Evolutionary conservation across 176 grass and related monocot genomes (phyloP).

Genomic region (Carex myosuroides): DNA sequence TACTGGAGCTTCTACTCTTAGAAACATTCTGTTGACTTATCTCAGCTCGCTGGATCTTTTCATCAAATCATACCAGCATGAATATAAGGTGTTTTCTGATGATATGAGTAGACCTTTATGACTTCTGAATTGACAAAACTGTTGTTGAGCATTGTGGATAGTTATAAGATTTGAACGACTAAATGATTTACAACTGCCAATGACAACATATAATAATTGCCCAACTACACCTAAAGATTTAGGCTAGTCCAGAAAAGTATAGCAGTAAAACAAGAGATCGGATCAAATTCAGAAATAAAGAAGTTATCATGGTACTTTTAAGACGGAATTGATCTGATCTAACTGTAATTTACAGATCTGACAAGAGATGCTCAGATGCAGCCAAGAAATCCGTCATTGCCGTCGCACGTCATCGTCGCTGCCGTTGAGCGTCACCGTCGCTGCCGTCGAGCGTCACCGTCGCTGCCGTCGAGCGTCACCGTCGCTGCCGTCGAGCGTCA

Average conservation of each 20-base stretch:
- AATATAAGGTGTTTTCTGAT: slow-evolving; percentile 37
- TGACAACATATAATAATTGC: too few species aligned
- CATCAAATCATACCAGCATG: slow-evolving; percentile 53
- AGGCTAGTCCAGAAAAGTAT: not conserved
- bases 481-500: too few species aligned
- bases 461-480: too few species aligned
- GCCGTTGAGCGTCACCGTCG: too few species aligned
- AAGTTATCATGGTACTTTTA: too few species aligned
- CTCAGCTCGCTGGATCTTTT: slow-evolving; percentile 68
- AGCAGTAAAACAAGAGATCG: not conserved
- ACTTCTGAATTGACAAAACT: not conserved
- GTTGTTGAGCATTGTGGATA: not conserved
- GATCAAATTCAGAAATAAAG: not conserved
- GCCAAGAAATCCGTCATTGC: too few species aligned
- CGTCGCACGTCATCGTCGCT: too few species aligned
- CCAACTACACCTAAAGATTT: not conserved
- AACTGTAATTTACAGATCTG: too few species aligned
- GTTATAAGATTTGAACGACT: not conserved
- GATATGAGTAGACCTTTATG: not conserved
- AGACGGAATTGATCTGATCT: too few species aligned
- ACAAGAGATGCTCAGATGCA: too few species aligned
- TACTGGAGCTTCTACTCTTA: slow-evolving; percentile 53
- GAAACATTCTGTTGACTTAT: slow-evolving; percentile 58
- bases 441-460: too few species aligned
- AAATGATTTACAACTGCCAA: not conserved